Percentiles rank a stretch among this genome's conserved stretches.
phyloP scores from a whole-genome alignment of 2,329 filamentous ascomycete species.

The Triangularia verruculosa region DNA sequence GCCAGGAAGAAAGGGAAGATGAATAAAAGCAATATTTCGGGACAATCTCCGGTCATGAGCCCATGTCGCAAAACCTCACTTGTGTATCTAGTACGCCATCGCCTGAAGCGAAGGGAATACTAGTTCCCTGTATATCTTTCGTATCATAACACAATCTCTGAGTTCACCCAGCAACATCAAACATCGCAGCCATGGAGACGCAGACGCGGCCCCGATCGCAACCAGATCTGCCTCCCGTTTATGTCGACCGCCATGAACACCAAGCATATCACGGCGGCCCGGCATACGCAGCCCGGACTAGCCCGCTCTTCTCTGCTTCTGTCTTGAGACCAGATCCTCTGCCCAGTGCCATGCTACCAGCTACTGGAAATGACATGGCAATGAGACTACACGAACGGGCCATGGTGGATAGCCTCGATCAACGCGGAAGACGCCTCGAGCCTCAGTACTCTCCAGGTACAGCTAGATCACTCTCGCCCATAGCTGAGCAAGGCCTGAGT shows the following conservation, averaged over 20 bases:
- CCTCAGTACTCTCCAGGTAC: constrained; percentile 13
- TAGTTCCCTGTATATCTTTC: not conserved
- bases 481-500: constrained; percentile 31
- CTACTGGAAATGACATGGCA: constrained; percentile 32
- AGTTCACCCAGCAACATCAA: not conserved
- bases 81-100: not conserved
- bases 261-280: constrained; percentile 27
- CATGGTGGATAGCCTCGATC: constrained; percentile 36
- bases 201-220: constrained; percentile 33
- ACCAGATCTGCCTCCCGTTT: constrained; percentile 37
- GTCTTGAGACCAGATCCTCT: constrained; percentile 32
- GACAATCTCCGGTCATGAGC: not conserved
- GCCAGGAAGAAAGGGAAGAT: constrained; percentile 12
- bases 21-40: constrained; percentile 13
- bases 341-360: constrained; percentile 36
- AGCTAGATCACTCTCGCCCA: constrained; percentile 28
- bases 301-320: constrained; percentile 30
- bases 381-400: constrained; percentile 38
- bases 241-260: constrained; percentile 32
- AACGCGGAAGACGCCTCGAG: constrained; percentile 26
- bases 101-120: not conserved
- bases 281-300: constrained; percentile 25
- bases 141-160: not conserved
- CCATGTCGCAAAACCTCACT: not conserved
- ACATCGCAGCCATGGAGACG: constrained; percentile 30